Base-by-base conservation (phyloP, 2,329 filamentous ascomycete genomes). In the Monosporascus sp. region DNA sequence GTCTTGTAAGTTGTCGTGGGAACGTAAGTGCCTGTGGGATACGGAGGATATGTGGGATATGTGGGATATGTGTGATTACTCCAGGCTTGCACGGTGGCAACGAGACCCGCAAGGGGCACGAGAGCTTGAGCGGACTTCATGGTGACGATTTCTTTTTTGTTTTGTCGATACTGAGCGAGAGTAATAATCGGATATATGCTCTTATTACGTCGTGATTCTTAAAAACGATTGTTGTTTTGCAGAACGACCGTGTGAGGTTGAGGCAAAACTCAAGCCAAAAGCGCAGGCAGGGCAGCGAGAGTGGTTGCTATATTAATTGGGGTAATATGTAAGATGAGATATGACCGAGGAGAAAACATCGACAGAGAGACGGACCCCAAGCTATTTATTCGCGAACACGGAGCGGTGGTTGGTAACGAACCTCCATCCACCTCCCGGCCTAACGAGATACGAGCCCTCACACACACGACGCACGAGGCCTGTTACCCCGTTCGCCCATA, bases 71-170 rank as follows among this genome's bases (percentile, higher is more conserved):
- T 65, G 52, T 52, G 60, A 51, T 60, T 47, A 35, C 52, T 62
- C 58, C 58, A 61, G 50, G 67, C 67, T 37, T 63, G 58, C 27
- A 60, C 68, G 19, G 59, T 56, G 48, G 65, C 59, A 46, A 68
- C 55, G 52, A 73, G 62, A 50, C 66, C 69, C 41, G 59, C 68
- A 41, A 61, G 55, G 53, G 69, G 64, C 46, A 64, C 62, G 20
- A 73, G 55, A 27, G 67, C 48, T 55, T 69, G 65, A 54, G 62
- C 57, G 57, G 69, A 60, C 61, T 65, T 72, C 72, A 74, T 74
- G 8, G 58, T 70, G 62, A 56, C 55, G 55, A 48, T 56, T 50
- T 55, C n/a, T 48, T 35, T 46, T 57, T 62, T 16, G 43, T 43
- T 59, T 53, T 54, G 57, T 55, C 47, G 55, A 53, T 60, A 51